These are phyloP conservation scores for Pythium periplocum DNA, from an alignment of 352 stramenopile species.

Conservation along the genomic window DNA sequence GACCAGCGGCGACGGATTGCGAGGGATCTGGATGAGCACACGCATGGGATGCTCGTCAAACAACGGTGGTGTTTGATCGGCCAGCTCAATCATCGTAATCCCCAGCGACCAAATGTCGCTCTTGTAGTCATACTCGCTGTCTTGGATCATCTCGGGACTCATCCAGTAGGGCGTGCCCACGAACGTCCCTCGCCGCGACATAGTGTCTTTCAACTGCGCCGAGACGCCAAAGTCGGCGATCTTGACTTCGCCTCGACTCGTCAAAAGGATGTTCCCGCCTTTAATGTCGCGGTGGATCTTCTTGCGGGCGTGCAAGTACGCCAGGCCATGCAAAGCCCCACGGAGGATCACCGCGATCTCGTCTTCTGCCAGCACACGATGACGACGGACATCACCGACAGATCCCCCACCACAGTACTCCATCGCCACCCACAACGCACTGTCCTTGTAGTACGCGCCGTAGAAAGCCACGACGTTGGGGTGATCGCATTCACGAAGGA, in stretches of 20 bases:
- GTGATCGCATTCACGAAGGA: constrained; percentile 68
- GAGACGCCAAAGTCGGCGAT: constrained; percentile 92
- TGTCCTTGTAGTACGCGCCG: constrained; percentile 77
- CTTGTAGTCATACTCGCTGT: constrained; percentile 89
- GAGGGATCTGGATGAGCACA: constrained; percentile 69
- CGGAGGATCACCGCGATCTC: constrained; percentile 80
- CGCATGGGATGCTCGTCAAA: constrained; percentile 90
- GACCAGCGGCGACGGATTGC: constrained; percentile 77
- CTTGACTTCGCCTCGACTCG: constrained; percentile 89
- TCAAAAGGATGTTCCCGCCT: constrained; percentile 95
- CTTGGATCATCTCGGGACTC: constrained; percentile 92
- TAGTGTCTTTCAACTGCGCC: constrained; percentile 48
- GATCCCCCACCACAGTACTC: constrained; percentile 85
- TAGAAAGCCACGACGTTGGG: constrained; percentile 75
- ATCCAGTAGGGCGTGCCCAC: constrained; percentile 95
- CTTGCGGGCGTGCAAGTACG: constrained; percentile 78
- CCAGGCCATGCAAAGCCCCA: constrained; percentile 69
- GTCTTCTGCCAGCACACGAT: constrained; percentile 42
- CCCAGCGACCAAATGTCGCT: constrained; percentile 89
- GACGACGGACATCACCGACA: constrained; percentile 61
- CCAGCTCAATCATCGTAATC: constrained; percentile 90
- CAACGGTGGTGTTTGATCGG: constrained; percentile 86
- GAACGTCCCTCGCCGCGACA: constrained; percentile 63
- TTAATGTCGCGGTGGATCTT: constrained; percentile 93
- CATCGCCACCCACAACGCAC: constrained; percentile 87